Conservation (phyloP, 2,329 filamentous ascomycete species). For the Ilyonectria sp. region DNA sequence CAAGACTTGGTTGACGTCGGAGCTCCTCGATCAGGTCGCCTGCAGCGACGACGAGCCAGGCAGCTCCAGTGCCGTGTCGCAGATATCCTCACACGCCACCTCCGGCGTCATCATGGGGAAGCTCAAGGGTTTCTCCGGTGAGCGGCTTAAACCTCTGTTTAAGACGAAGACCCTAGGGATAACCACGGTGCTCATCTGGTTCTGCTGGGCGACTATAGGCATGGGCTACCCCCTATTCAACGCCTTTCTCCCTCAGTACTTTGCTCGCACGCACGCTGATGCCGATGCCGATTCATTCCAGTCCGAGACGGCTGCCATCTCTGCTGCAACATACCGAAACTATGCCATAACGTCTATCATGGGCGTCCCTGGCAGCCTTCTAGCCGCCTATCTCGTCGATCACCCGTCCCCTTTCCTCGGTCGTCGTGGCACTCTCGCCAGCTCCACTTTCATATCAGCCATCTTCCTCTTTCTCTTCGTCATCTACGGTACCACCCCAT, state of each 20-base stretch:
- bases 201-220: slow-evolving; percentile 86
- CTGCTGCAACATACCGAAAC: slow-evolving; percentile 78
- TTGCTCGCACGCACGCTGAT: slow-evolving; percentile 70
- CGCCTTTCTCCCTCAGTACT: slow-evolving; percentile 90
- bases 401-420: slow-evolving; percentile 74
- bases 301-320: slow-evolving; percentile 56
- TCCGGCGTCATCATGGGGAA: slow-evolving; percentile 68
- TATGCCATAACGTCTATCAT: slow-evolving; percentile 85
- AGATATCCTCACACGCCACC: slow-evolving; percentile 41
- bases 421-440: slow-evolving; percentile 80
- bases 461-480: slow-evolving; percentile 80
- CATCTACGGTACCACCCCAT: slow-evolving; percentile 68
- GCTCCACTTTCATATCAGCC: slow-evolving; percentile 77
- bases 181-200: slow-evolving; percentile 76
- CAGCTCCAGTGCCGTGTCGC: slow-evolving; percentile 31
- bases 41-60: slow-evolving; percentile 56
- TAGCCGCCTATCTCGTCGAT: slow-evolving; percentile 82
- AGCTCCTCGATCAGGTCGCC: slow-evolving; percentile 73
- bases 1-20: slow-evolving; percentile 83
- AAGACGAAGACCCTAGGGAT: slow-evolving; percentile 65
- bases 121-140: slow-evolving; percentile 76
- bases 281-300: slow-evolving; percentile 44
- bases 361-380: slow-evolving; percentile 82
- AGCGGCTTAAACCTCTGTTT: slow-evolving; percentile 78
- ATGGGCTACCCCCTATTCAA: slow-evolving; percentile 93